A percentile compares a stretch with the other conserved stretches of the same genome.
These are phyloP conservation scores for Lentinula novae-zelandiae DNA, from an alignment of 1,284 basidiomycete genomes.

Conservation along the genomic window DNA sequence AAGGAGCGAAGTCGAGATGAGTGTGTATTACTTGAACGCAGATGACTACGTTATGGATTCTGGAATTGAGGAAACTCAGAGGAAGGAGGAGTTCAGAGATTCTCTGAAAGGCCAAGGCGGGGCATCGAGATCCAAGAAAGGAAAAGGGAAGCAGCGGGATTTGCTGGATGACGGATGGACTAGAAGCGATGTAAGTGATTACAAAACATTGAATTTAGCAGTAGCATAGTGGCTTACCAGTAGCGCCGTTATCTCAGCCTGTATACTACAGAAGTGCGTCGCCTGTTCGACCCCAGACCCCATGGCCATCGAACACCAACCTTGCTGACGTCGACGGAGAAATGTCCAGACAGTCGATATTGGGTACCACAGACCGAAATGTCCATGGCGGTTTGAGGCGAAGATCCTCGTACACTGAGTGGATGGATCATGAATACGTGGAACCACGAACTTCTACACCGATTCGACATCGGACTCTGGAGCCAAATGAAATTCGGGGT, in stretches of 20 bases:
- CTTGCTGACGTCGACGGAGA: constrained; percentile 4
- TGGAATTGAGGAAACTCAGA: background rate
- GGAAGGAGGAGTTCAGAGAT: background rate
- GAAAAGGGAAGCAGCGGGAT: constrained; percentile 1
- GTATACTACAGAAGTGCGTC: background rate
- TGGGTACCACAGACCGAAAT: background rate
- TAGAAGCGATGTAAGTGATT: constrained; percentile 1
- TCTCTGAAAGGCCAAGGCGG: background rate
- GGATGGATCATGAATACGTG: background rate
- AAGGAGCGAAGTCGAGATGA: constrained; percentile 31
- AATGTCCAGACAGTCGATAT: background rate
- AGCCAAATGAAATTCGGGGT: background rate
- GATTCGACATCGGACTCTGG: background rate
- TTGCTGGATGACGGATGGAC: background rate
- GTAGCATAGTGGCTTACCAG: background rate
- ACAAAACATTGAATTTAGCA: background rate
- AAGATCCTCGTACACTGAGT: background rate
- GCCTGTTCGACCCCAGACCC: background rate
- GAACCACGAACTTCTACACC: constrained; percentile 9
- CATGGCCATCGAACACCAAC: constrained; percentile 7
- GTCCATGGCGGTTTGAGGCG: background rate
- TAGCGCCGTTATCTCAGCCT: background rate
- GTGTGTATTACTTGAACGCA: constrained; percentile 40
- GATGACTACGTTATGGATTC: constrained; percentile 28
- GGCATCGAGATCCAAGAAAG: constrained; percentile 3